Evolutionary conservation across 305 asterid genomes (phyloP), one percentile per base, ranked within the genome.

Genomic region (Andrographis paniculata): DNA sequence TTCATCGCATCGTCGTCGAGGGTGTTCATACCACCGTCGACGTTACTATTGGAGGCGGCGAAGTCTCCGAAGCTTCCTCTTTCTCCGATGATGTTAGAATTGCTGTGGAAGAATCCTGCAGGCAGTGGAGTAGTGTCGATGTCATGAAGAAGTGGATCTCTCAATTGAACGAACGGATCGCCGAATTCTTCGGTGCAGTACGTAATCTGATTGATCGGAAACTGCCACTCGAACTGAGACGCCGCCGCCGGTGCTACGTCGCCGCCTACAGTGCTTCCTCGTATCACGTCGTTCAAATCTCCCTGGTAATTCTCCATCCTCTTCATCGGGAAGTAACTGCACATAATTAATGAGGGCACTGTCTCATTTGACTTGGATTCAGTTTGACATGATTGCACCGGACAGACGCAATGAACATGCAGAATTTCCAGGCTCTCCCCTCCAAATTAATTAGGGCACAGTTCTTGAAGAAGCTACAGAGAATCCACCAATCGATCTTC

Each of bases 221-320:
- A 71, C 68, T 72, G 85, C 91, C 82, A 70, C 38, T 65, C 72
- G 45, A 45, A 50, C 48, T 9, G 57, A 23, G 56, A 54, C 20
- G 65, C 28, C 27, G 75, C 20, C 14, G 45, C 39, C 18, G 45
- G 66, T 2, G 61, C 60, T 5, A 66, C 48, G 42, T 0, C 55
- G 44, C 40, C 20, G 47, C 17, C 62, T 21, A n/a, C 14, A 38
- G 56, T 42, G n/a, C 59, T 61, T 50, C 82, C 81, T 42, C 92
- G 62, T 42, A 88, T 17, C 44, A 88, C 82, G 67, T 88, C 97
- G 37, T 82, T 71, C 66, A 88, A 69, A 55, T 88, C 95, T n/a
- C 97, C 97, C 43, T 67, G 76, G 51, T 61, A 77, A 42, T 77
- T 77, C 19, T 77, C 87, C 94, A 83, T 86, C 22, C 38, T 11